Conservation (phyloP, 176 grass and related monocot species). For the Oryza coarctata region DNA sequence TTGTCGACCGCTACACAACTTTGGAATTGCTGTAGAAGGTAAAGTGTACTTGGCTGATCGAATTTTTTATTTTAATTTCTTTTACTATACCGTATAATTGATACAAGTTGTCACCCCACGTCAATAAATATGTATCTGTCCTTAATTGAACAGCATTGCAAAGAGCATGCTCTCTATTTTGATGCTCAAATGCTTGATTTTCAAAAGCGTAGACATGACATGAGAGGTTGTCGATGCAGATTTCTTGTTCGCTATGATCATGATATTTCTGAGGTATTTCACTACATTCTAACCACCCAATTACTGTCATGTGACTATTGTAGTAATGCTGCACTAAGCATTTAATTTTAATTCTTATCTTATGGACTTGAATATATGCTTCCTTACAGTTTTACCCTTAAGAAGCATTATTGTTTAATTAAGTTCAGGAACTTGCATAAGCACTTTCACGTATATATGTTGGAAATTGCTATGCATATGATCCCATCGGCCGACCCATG, state of each 20-base stretch:
- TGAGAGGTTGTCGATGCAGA: slow-evolving; percentile 76
- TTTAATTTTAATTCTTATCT: neutral
- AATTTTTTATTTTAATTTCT: slow-evolving; percentile 1
- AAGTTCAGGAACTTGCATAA: neutral
- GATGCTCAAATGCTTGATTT: slow-evolving; percentile 74
- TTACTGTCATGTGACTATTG: neutral
- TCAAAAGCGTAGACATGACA: slow-evolving; percentile 82
- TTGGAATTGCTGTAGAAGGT: too few relatives aligned
- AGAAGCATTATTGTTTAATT: neutral
- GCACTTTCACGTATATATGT: neutral
- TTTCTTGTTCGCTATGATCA: slow-evolving; percentile 82
- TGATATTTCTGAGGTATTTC: slow-evolving; percentile 75
- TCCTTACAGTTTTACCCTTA: neutral
- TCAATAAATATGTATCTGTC: neutral
- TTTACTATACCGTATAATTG: neutral
- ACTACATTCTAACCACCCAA: neutral
- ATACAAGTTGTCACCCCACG: neutral
- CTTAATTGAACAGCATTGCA: slow-evolving; percentile 59
- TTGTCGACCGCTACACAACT: too few relatives aligned
- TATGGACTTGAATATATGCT: too few relatives aligned
- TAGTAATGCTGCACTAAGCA: neutral
- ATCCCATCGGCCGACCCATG: too few relatives aligned
- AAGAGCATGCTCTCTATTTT: slow-evolving; percentile 86
- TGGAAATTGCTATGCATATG: too few relatives aligned
- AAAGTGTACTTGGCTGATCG: too few relatives aligned